phyloP scores from a whole-genome alignment of 257 asterid species.

The Cruciata laevipes region DNA sequence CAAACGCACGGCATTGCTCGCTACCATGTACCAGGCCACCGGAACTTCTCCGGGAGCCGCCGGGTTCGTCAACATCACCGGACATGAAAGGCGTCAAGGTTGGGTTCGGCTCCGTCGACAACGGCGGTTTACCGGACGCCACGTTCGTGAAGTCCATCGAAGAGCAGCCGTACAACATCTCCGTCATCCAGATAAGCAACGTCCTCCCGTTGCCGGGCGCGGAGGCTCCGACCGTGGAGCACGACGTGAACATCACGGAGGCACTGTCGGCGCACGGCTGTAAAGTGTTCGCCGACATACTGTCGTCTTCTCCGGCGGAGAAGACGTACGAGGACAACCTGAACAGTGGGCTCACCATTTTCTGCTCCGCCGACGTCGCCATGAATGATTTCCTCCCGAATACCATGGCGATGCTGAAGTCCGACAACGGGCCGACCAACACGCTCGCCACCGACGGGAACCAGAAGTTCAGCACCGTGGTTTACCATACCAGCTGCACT shows the following conservation, averaged over 20 bases:
- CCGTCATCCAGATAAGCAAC: constrained; percentile 60
- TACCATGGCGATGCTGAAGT: constrained; percentile 36
- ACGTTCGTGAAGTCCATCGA: constrained; percentile 40
- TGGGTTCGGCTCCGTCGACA: constrained; percentile 42
- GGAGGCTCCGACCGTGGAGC: constrained; percentile 63
- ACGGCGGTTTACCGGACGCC: constrained; percentile 27
- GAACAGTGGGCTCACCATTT: too few species aligned
- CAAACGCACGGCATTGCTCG: too few species aligned
- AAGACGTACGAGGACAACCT: too few species aligned
- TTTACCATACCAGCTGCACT: too few species aligned
- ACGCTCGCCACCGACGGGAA: constrained; percentile 59
- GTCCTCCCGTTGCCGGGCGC: constrained; percentile 49
- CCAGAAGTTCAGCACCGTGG: constrained; percentile 25
- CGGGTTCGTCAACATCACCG: constrained; percentile 61
- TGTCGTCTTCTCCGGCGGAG: too few species aligned
- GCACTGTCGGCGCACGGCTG: too few species aligned
- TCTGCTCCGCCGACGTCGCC: constrained; percentile 69
- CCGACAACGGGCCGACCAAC: constrained; percentile 44
- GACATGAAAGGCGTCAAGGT: too few species aligned
- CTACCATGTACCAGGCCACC: too few species aligned
- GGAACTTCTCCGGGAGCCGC: constrained; percentile 55
- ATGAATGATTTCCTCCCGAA: constrained; percentile 52
- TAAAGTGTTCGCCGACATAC: too few species aligned
- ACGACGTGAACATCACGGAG: too few species aligned
- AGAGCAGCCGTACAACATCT: constrained; percentile 50